A percentile compares a stretch with the other conserved stretches of the same genome.
Conservation (phyloP, 2,329 filamentous ascomycete species). For the Harringtonia aguacate region DNA sequence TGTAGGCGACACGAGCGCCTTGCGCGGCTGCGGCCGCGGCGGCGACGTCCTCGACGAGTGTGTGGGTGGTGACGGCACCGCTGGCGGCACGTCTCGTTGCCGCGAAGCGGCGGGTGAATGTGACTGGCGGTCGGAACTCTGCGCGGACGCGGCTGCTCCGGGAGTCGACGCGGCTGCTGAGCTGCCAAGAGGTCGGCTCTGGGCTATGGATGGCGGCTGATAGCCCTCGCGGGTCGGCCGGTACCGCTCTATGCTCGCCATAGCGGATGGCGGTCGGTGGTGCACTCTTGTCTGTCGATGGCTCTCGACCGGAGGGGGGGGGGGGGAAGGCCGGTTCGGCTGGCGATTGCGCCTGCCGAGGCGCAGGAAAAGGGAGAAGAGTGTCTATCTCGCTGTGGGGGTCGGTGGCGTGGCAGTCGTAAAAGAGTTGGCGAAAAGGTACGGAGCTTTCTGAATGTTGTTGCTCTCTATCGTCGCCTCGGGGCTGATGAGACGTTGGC, state of each 20-base stretch:
- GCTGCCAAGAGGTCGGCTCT: conserved; percentile 18
- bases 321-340: background rate
- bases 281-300: background rate
- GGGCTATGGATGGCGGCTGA: conserved; percentile 37
- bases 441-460: too few relatives aligned
- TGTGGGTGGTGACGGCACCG: conserved; percentile 50
- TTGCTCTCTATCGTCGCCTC: too few relatives aligned
- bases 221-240: conserved; percentile 46
- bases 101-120: conserved; percentile 33
- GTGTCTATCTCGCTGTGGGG: too few relatives aligned
- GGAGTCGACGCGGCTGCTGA: background rate
- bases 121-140: conserved; percentile 28
- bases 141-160: background rate
- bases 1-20: background rate
- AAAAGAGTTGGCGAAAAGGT: too few relatives aligned
- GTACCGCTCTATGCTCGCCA: conserved; percentile 52
- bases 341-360: background rate
- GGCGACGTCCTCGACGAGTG: conserved; percentile 44
- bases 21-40: conserved; percentile 29
- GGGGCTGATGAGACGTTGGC: too few relatives aligned
- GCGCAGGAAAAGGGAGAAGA: background rate
- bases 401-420: too few relatives aligned
- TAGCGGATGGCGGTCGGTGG: conserved; percentile 18
- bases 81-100: conserved; percentile 47
- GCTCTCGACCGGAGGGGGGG: background rate